phyloP scores from a whole-genome alignment of 495 filamentous ascomycete species.

The Penicillium silybi region DNA sequence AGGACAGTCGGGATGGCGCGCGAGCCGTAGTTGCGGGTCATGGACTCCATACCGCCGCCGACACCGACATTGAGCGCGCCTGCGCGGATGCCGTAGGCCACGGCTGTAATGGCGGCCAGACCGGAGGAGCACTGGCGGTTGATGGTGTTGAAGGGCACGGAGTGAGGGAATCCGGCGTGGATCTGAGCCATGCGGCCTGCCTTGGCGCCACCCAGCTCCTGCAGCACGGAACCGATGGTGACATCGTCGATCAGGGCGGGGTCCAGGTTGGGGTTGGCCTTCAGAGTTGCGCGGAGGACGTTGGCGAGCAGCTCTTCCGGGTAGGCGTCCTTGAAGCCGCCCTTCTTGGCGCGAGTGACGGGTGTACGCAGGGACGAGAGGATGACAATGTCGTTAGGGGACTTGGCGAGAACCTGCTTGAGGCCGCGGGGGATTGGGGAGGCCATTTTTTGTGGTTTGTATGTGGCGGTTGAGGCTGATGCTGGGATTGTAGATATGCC shows the following conservation, averaged over 20 bases:
- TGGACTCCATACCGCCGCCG: conserved; percentile 88
- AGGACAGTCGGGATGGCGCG: conserved; percentile 76
- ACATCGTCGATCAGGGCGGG: conserved; percentile 73
- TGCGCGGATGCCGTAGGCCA: conserved; percentile 67
- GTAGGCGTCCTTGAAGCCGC: conserved; percentile 81
- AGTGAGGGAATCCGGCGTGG: conserved; percentile 71
- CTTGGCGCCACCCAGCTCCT: conserved; percentile 87
- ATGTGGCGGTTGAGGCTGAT: not conserved
- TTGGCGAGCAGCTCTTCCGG: conserved; percentile 81
- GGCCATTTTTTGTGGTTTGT: conserved; percentile 36
- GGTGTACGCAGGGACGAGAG: conserved; percentile 85
- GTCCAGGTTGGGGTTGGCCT: conserved; percentile 69
- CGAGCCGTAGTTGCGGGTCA: conserved; percentile 84
- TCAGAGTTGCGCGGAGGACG: conserved; percentile 79
- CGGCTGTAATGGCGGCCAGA: conserved; percentile 65
- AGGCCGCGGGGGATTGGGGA: conserved; percentile 61
- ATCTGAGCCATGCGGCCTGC: conserved; percentile 87
- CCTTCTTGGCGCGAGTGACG: conserved; percentile 75
- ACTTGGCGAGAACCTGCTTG: conserved; percentile 73
- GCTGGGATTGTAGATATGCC: not conserved
- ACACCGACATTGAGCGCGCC: conserved; percentile 76
- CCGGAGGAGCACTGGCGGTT: conserved; percentile 84
- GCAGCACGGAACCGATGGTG: conserved; percentile 80
- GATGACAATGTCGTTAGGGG: conserved; percentile 80
- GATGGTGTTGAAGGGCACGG: conserved; percentile 74